A percentile compares a stretch with the other conserved stretches of the same genome.
These are phyloP conservation scores for Geranium brycei DNA, from an alignment of 345 rosid genomes.

Conservation along the genomic window DNA sequence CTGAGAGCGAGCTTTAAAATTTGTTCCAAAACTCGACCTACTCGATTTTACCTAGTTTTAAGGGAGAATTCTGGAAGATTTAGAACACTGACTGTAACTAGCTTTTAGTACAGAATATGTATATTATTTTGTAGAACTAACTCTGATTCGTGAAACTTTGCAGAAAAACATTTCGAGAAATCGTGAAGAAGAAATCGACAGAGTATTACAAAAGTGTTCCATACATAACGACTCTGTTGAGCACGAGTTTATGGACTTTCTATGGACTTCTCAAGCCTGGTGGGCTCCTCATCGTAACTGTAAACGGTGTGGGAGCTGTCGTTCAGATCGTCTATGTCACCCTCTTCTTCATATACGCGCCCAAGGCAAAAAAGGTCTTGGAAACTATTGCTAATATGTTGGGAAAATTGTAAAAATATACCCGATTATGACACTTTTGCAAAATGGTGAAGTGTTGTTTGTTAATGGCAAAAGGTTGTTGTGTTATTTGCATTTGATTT, in stretches of 20 bases:
- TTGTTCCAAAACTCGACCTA: too few relatives aligned
- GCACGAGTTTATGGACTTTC: slow-evolving; percentile 53
- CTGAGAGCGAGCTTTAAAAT: too few relatives aligned
- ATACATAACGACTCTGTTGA: slow-evolving; percentile 40
- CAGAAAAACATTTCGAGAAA: slow-evolving; percentile 34
- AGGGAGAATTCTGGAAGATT: too few relatives aligned
- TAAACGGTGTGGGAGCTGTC: slow-evolving; percentile 33
- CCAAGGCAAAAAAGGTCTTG: slow-evolving; percentile 32
- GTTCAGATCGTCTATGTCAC: slow-evolving; percentile 35
- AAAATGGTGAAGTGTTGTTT: too few relatives aligned
- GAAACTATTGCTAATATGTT: too few relatives aligned
- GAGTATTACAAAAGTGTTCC: slow-evolving; percentile 43
- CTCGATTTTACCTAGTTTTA: too few relatives aligned
- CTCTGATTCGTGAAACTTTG: not conserved
- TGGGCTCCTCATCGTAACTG: slow-evolving; percentile 36
- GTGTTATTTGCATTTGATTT: too few relatives aligned
- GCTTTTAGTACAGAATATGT: too few relatives aligned
- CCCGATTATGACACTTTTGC: too few relatives aligned
- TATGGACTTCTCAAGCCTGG: slow-evolving; percentile 45
- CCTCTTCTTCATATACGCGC: slow-evolving; percentile 34
- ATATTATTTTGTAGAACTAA: not conserved
- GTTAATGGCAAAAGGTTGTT: too few relatives aligned
- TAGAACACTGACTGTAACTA: too few relatives aligned
- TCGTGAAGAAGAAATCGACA: slow-evolving; percentile 43
- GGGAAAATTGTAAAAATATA: too few relatives aligned